Conservation (phyloP, 371 early-diverging fungal genomes). For the Rhizopus sp. region DNA sequence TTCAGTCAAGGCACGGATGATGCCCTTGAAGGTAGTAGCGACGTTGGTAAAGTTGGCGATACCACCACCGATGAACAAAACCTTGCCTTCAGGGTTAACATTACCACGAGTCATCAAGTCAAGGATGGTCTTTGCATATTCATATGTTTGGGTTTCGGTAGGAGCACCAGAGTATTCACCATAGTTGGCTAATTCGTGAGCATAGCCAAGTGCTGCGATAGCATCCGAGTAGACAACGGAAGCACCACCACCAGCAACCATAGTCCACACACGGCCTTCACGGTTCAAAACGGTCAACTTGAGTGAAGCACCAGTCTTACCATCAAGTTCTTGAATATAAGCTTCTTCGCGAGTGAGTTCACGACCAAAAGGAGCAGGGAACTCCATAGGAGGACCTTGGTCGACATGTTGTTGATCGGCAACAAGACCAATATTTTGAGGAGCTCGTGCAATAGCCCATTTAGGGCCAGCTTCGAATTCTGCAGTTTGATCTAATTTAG, state of each 20-base stretch:
- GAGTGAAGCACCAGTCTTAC: conserved; percentile 97
- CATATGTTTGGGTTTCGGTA: conserved; percentile 96
- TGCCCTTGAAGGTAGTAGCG: conserved; percentile 98
- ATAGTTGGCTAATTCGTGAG: conserved; percentile 96
- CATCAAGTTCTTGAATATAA: conserved; percentile 95
- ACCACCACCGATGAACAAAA: conserved; percentile 97
- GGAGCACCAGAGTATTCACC: conserved; percentile 99
- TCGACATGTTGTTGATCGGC: conserved; percentile 55
- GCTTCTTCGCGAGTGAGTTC: conserved; percentile 95
- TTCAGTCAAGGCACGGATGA: conserved; percentile 92
- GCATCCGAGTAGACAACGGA: conserved; percentile 97
- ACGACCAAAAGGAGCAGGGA: conserved; percentile 98
- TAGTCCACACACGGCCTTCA: conserved; percentile 96
- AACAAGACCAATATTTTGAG: conserved; percentile 57
- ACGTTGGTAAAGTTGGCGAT: conserved; percentile 99
- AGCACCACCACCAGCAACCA: conserved; percentile 99
- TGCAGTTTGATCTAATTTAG: conserved; percentile 97
- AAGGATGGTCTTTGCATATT: conserved; percentile 96
- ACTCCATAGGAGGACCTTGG: conserved; percentile 91
- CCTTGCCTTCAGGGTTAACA: conserved; percentile 86
- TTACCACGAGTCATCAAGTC: conserved; percentile 95
- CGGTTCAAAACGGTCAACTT: conserved; percentile 96
- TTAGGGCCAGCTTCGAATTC: conserved; percentile 95
- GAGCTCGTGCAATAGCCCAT: conserved; percentile 82
- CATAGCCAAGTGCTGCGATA: conserved; percentile 93